Evolutionary conservation across 2,329 filamentous ascomycete genomes (phyloP).

Genomic region (Juglanconis juglandina): DNA sequence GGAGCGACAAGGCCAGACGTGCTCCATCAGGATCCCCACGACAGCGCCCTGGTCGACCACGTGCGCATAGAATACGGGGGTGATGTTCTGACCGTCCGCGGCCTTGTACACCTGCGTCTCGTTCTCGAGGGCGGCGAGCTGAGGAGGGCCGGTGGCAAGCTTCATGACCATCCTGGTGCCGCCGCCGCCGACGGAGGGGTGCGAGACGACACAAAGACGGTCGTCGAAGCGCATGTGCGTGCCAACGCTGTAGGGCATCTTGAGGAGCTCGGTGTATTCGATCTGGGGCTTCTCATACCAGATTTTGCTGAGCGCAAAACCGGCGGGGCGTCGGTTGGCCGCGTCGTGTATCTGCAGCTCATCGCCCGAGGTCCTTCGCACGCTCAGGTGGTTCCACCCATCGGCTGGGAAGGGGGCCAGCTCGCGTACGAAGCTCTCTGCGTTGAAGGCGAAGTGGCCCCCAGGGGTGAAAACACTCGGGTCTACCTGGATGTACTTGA

Average conservation of each 20-base stretch:
- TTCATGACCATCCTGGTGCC: background rate
- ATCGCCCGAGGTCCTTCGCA: too few relatives aligned
- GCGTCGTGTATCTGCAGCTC: too few relatives aligned
- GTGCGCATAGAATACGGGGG: background rate
- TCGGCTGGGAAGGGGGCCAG: too few relatives aligned
- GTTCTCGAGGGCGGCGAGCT: background rate
- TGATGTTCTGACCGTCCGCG: background rate
- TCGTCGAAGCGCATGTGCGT: background rate
- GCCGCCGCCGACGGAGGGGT: background rate
- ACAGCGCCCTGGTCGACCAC: background rate
- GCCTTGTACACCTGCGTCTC: background rate
- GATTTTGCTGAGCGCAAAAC: background rate
- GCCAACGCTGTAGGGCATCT: background rate
- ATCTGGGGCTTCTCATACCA: background rate
- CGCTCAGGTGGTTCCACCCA: too few relatives aligned
- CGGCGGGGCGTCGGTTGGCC: too few relatives aligned
- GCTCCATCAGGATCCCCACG: background rate
- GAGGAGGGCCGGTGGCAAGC: background rate
- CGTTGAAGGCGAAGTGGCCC: too few relatives aligned
- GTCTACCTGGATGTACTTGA: too few relatives aligned
- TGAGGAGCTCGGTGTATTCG: background rate
- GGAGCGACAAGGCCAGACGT: background rate
- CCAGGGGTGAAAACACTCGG: too few relatives aligned
- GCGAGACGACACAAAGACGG: background rate
- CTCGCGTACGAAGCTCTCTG: too few relatives aligned